Base-by-base conservation (phyloP, 192 early-diverging fungal species). In the Chytriomyces hyalinus region DNA sequence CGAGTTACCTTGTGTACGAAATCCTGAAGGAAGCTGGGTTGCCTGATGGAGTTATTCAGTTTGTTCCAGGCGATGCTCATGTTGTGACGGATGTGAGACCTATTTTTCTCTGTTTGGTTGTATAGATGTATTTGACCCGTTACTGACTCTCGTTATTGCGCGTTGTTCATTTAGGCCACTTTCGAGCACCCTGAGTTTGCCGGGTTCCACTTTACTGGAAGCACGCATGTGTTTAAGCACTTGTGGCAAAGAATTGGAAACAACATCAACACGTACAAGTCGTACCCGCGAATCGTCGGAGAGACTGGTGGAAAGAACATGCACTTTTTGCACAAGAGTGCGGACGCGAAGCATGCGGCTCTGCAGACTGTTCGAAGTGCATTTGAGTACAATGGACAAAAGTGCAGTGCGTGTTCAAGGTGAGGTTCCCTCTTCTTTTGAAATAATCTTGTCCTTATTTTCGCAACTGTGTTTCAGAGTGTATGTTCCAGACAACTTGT, bases 301-400 rank as follows among this genome's bases (percentile, higher is more conserved):
- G 97, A 99, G 85, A 97, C 97, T 43, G 97, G 97, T 80, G 97
- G 97, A 69, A 99, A 99, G 88, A 99, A 99, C 92, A 97, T 95
- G 90, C 97, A 99, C 79, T 84, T 99, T 68, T 80, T 97, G 61
- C 96, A 98, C 84, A 87, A 93, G 78, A 79, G 81, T 65, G 94
- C 92, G 53, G 90, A 94, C 83, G 84, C 92, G 43, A 86, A 84
- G 48, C 87, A 90, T 53, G 95, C 93, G 13, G 97, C 93, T 77
- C 73, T 92, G 77, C 92, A 94, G 84, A 97, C 97, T 48, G 91
- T 99, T 77, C 92, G 97, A 65, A 92, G 89, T 17, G 87, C 94
- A 0, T 99, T 99, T 81, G 97, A 99, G 89, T 99, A 93, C 92
- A 92, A 93, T 82, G 97, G 97, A 49, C 97, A 99, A 85, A 99